These are phyloP conservation scores for Abelmoschus esculentus DNA, from an alignment of 345 rosid genomes.

Conservation along the genomic window DNA sequence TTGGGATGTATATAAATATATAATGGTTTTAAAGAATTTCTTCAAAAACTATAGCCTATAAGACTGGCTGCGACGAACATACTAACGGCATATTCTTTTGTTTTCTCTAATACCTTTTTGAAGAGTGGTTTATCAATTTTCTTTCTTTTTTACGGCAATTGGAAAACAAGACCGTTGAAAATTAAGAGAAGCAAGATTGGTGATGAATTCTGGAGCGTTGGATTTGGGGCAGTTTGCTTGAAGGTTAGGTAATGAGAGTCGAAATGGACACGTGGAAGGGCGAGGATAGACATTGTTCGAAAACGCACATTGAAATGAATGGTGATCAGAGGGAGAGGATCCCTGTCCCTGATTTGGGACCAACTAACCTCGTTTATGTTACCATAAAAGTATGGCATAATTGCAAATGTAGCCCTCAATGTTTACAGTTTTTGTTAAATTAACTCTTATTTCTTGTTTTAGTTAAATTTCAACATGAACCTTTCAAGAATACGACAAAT, in stretches of 20 bases:
- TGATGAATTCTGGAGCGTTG: neutral
- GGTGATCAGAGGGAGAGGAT: neutral
- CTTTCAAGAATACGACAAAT: no score
- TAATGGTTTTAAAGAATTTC: neutral
- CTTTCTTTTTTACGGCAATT: neutral
- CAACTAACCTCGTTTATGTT: neutral
- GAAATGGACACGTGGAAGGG: neutral
- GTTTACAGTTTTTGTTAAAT: no score
- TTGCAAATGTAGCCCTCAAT: no score
- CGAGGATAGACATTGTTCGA: neutral
- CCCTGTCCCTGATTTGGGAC: neutral
- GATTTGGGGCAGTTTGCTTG: neutral
- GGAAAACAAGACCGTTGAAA: neutral
- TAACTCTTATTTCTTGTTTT: no score
- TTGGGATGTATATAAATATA: neutral
- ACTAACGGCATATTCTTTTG: neutral
- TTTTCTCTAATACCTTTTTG: neutral
- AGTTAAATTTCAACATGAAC: no score
- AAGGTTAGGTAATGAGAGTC: neutral
- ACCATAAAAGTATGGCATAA: no score
- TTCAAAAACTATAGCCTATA: neutral
- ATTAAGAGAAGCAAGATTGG: neutral
- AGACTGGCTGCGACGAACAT: neutral
- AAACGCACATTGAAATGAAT: neutral
- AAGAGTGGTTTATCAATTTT: neutral